Base-by-base conservation (phyloP, 495 filamentous ascomycete genomes). In the Friedmanniomyces endolithicus region DNA sequence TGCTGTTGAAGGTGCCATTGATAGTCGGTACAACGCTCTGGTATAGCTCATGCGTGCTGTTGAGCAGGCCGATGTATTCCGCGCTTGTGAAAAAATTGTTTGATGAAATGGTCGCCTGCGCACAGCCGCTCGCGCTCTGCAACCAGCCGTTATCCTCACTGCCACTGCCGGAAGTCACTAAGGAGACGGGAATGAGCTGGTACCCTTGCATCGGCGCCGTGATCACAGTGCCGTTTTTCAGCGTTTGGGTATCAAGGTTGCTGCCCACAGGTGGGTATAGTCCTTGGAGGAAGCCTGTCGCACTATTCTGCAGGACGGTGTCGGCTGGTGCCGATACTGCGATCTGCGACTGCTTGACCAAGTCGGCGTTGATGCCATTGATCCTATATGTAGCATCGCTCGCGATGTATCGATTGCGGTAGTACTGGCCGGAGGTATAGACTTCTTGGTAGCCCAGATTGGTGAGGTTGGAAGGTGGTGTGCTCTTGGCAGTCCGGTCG, bases 1-100 rank as follows among this genome's bases (percentile, higher is more conserved):
- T 68, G 17, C 69, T 62, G 31, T 62, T 64, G 63, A 85, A 84
- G 20, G 80, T 76, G 31, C 64, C 60, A 64, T 82, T 78, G 66
- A 87, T 72, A 39, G 83, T 68, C 9, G 83, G 79, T 12, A 78
- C 65, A 29, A 90, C 60, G 25, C 68, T 72, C 62, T 75, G 53
- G 74, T 90, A 88, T 72, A 89, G 84, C 53, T 66, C 70, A 60
- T 69, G 61, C 57, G 84, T 88, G 53, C 72, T 72, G 33, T 67
- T 61, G 9, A 78, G 64, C 39, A 78, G 66, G 11, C 61, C 61
- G 24, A 68, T 64, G 67, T 88, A 88, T 27, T 82, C 72, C 14
- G 68, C 51, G 8, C 82, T 82, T n/a, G 51, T 61, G 68, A 84
- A 86, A 65, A 86, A 90, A 64, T 78, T 75, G 68, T 88, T 81